Conservation (phyloP, 306 rosid genomes). For the Neltuma alba region DNA sequence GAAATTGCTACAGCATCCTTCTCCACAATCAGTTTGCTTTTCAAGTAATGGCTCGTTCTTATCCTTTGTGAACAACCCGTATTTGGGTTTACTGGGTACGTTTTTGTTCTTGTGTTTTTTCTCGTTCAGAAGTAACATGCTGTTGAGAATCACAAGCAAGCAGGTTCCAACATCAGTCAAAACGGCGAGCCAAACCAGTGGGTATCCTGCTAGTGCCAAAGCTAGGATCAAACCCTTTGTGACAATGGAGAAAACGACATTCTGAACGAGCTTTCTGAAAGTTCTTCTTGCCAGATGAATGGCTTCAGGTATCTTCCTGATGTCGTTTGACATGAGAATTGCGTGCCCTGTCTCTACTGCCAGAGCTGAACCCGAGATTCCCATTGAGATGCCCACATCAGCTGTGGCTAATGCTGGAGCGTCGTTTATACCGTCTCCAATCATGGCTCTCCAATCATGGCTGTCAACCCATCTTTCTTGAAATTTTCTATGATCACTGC, state of each 20-base stretch:
- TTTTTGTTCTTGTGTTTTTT: constrained; percentile 22
- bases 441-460: too few relatives aligned
- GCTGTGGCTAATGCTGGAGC: constrained; percentile 93
- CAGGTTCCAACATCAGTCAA: constrained; percentile 89
- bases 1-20: constrained; percentile 45
- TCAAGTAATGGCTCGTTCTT: constrained; percentile 30
- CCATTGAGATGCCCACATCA: constrained; percentile 88
- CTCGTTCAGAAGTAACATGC: constrained; percentile 69
- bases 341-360: constrained; percentile 75
- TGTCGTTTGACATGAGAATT: constrained; percentile 80
- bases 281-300: constrained; percentile 66
- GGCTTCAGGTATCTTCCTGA: constrained; percentile 75
- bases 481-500: constrained; percentile 56
- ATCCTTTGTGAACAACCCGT: constrained; percentile 21
- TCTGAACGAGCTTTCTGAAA: constrained; percentile 57
- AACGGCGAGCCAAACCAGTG: constrained; percentile 93
- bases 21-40: constrained; percentile 24
- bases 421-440: constrained; percentile 89
- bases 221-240: constrained; percentile 63
- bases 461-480: constrained; percentile 64
- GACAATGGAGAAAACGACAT: constrained; percentile 62
- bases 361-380: constrained; percentile 86
- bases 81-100: constrained; percentile 26
- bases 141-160: constrained; percentile 75
- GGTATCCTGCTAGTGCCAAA: constrained; percentile 82